Base-by-base conservation (phyloP, 2,329 filamentous ascomycete species). In the Torrubiellomyces zombiae region DNA sequence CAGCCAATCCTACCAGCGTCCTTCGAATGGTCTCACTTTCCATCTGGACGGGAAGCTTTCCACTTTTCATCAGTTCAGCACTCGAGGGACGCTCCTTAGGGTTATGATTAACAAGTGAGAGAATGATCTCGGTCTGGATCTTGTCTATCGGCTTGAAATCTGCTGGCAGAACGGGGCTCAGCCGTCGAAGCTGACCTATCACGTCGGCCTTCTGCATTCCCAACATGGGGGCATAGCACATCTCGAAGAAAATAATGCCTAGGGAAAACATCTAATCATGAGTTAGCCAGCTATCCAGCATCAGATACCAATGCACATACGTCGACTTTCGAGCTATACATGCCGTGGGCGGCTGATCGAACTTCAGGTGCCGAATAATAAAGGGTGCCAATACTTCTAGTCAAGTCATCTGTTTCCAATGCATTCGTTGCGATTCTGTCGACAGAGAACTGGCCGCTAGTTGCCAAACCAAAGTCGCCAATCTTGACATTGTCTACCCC, bases 191-290 rank as follows among this genome's bases (percentile, higher is more conserved):
- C 27, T 65, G 57, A 26, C 75, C 65, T 15, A 94, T 59, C 4
- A 73, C 65, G 25, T 62, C 51, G 2, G 65, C 67, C 33, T 71
- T 63, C 38, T 75, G 63, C 67, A 75, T 75, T 4, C 69, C 70
- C 44, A 74, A 58, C 51, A 75, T 66, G 1, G 68, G 60, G 17
- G 58, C 51, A 35, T 74, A 85, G 42, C 79, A 91, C 89, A 98
- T 98, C 50, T 98, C 89, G 38, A 94, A 95, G 53, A 98, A 92
- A 29, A 98, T 95, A 34, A 98, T 79, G 0, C 89, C 89, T 20
- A 98, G 61, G 0, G 86, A 94, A 45, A 89, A 98, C 86, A 98
- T 95, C 65, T 73, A 28, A 7, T 6, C 2, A 14, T 13, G 19
- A 12, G 37, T 27, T 31, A 23, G 12, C 11, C 9, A 20, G 4